Conservation (phyloP, 2,329 filamentous ascomycete species). For the Colletotrichum plurivorum region DNA sequence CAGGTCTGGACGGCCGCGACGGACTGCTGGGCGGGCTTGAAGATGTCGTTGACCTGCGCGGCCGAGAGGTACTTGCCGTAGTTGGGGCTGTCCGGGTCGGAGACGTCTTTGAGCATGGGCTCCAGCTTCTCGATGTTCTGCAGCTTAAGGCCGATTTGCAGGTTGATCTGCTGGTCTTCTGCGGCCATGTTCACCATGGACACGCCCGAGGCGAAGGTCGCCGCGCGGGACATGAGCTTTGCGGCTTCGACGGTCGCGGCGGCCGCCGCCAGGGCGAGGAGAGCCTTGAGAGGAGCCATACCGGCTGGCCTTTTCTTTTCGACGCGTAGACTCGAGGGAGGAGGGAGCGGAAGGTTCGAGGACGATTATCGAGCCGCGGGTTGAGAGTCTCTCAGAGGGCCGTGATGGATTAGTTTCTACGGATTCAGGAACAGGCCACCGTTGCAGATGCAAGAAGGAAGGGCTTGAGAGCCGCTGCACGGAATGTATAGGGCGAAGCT, state of each 20-base stretch:
- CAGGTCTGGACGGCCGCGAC: slow-evolving; percentile 43
- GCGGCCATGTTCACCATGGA: slow-evolving; percentile 36
- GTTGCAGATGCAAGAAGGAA: neutral
- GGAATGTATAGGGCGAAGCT: slow-evolving; percentile 12
- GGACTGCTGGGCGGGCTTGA: slow-evolving; percentile 43
- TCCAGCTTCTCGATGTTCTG: slow-evolving; percentile 46
- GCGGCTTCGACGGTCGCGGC: slow-evolving; percentile 30
- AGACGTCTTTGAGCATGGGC: slow-evolving; percentile 44
- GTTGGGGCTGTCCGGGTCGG: slow-evolving; percentile 45
- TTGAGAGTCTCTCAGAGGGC: slow-evolving; percentile 21
- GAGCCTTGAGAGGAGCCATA: slow-evolving; percentile 32
- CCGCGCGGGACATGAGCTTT: slow-evolving; percentile 41
- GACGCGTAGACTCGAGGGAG: slow-evolving; percentile 1
- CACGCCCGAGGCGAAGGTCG: slow-evolving; percentile 34
- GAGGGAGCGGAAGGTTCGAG: neutral
- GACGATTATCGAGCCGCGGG: neutral
- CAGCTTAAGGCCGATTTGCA: slow-evolving; percentile 42
- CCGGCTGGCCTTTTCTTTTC: slow-evolving; percentile 9
- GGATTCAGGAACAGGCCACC: neutral
- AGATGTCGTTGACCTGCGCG: slow-evolving; percentile 44
- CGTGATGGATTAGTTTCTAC: neutral
- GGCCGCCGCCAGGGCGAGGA: slow-evolving; percentile 35
- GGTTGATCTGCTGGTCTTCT: slow-evolving; percentile 40
- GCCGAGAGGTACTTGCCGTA: slow-evolving; percentile 46
- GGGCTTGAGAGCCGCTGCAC: neutral